These are phyloP conservation scores for Neurospora crassa DNA, from an alignment of 2,329 filamentous ascomycete genomes.

Conservation along the genomic window DNA sequence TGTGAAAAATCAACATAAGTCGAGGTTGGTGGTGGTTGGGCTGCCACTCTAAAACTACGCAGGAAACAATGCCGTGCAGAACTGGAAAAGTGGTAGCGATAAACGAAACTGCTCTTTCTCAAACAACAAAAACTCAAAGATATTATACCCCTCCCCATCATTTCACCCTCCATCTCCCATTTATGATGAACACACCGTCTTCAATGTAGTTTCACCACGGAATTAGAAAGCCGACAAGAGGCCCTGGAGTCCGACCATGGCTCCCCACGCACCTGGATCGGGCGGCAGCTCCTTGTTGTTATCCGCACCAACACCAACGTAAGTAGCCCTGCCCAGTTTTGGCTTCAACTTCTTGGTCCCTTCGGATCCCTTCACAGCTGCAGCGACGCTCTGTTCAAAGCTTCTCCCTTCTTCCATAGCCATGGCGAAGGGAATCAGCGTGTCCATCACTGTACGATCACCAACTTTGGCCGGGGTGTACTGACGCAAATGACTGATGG, in stretches of 20 bases:
- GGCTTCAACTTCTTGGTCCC: constrained; percentile 56
- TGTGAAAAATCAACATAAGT: too few relatives aligned
- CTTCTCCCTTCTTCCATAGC: constrained; percentile 33
- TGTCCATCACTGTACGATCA: constrained; percentile 49
- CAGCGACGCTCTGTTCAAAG: constrained; percentile 46
- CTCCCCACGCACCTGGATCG: constrained; percentile 63
- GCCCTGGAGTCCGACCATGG: constrained; percentile 45
- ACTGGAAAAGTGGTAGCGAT: background rate
- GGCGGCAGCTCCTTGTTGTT: constrained; percentile 45
- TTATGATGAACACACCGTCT: background rate
- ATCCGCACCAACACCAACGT: constrained; percentile 48
- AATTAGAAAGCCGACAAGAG: constrained; percentile 19
- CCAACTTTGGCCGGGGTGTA: constrained; percentile 47
- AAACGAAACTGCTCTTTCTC: background rate
- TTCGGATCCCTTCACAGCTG: constrained; percentile 51
- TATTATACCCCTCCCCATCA: background rate
- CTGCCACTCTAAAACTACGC: background rate
- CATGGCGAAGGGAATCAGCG: constrained; percentile 43
- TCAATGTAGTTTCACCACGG: background rate
- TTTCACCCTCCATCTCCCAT: background rate
- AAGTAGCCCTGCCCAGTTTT: constrained; percentile 57
- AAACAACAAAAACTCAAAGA: background rate
- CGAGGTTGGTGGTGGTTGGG: background rate
- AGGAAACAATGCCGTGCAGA: background rate
- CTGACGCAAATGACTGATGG: constrained; percentile 35